A percentile compares a stretch with the other conserved stretches of the same genome.
phyloP scores from a whole-genome alignment of 2,329 filamentous ascomycete genomes.

The Chrysosporium queenslandicum region DNA sequence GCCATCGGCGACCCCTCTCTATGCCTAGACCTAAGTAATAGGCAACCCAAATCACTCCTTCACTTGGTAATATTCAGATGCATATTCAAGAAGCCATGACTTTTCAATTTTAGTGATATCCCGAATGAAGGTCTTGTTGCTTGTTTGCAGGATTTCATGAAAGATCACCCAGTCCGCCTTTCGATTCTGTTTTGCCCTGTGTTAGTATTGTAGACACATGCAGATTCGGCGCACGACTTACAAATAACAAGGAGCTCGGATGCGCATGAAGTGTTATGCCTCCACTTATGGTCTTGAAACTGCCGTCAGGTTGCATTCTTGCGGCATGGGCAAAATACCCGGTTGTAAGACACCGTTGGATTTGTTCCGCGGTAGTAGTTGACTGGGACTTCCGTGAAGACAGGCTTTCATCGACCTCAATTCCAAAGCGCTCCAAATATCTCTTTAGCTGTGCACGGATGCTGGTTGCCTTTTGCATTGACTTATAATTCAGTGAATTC shows the following conservation, averaged over 20 bases:
- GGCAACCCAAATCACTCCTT: constrained; percentile 21
- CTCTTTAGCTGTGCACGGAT: constrained; percentile 77
- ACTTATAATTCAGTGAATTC: constrained; percentile 77
- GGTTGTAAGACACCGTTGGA: constrained; percentile 72
- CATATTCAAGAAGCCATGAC: constrained; percentile 83
- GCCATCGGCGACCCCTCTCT: not conserved
- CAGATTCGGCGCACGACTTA: constrained; percentile 28
- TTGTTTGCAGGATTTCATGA: constrained; percentile 82
- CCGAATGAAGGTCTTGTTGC: constrained; percentile 77
- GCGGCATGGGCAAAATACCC: constrained; percentile 93
- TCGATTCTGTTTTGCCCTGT: constrained; percentile 50
- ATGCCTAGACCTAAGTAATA: not conserved
- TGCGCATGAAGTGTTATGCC: constrained; percentile 73
- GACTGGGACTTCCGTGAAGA: constrained; percentile 26
- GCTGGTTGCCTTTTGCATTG: constrained; percentile 69
- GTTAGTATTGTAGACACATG: not conserved
- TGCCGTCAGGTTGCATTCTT: constrained; percentile 86
- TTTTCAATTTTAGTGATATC: constrained; percentile 92
- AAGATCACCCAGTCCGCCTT: constrained; percentile 97
- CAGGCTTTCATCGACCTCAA: constrained; percentile 55
- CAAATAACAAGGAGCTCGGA: constrained; percentile 85
- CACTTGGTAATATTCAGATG: constrained; percentile 67
- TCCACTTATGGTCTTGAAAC: constrained; percentile 74
- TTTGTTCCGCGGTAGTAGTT: constrained; percentile 55
- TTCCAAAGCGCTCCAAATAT: constrained; percentile 75